Base-by-base conservation (phyloP, 2,329 filamentous ascomycete genomes). In the Diaporthe caulivora region DNA sequence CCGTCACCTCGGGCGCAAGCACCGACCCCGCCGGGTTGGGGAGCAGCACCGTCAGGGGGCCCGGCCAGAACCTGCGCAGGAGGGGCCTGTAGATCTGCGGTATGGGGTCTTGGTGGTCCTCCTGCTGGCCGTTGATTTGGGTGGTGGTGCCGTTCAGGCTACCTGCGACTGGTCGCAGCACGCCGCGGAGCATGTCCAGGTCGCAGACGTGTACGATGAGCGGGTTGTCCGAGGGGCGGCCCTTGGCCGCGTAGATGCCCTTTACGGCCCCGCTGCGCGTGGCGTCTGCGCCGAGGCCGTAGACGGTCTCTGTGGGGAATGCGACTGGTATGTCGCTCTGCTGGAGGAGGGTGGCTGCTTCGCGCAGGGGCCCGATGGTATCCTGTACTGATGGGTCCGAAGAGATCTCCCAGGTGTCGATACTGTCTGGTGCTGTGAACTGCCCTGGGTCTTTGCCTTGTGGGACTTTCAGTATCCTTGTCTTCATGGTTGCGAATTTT, bases 301-400 rank as follows among this genome's bases (percentile, higher is more conserved):
- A 99, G 0, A 99, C 97, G 0, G 97, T 99, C 84, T 99, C 97
- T 0, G 97, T 99, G 0, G 97, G 97, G 81, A 99, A 99, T 1
- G 94, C 97, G 62, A 99, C 95, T 6, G 97, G 97, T 4, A 89
- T 88, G 80, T 94, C 88, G 68, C 88, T 91, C 24, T 87, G 86
- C 68, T 86, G 89, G 47, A 98, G 86, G 76, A 92, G 87, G 17
- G 87, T 80, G 2, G 94, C 94, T 1, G 94, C 94, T 71, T 91
- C 85, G 73, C 86, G 83, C 49, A 97, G 86, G 34, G 83, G 80
- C 1, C 77, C 78, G 51, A 86, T 74, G 9, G 81, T 80, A 9
- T 79, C 78, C 29, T 78, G 76, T 9, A 78, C 75, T 7, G 72
- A 69, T 2, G 71, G 65, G 24, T 75, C 69, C 13, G 76, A 47